Evolutionary conservation across 495 filamentous ascomycete genomes (phyloP), one percentile per base, ranked within the genome.

Genomic region (Neurospora sp.): DNA sequence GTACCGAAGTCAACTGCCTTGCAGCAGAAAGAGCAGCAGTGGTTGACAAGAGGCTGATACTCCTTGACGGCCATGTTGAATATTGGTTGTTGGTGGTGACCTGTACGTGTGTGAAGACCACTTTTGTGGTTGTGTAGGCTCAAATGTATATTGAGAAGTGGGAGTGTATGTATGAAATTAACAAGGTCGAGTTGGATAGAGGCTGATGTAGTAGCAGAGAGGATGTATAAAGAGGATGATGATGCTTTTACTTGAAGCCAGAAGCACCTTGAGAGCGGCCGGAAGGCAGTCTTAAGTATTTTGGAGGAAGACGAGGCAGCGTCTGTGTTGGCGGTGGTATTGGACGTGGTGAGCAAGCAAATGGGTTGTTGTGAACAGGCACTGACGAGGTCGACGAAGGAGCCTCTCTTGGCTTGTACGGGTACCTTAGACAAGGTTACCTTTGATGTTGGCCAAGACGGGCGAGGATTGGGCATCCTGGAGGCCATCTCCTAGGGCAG

Each of bases 21-120:
- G 83, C 84, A 86, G 82, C 84, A 86, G 73, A 83, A 86, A 35
- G 83, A 83, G 84, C 84, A 86, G 82, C 84, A 86, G 70, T 83
- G 73, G 80, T 85, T 79, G 80, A 86, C 84, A 71, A 84, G 83
- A 74, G 82, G 79, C 73, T 83, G 77, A 74, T 73, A 76, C 74
- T 84, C 84, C 73, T 81, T 79, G 80, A 83, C 80, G 77, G 81
- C 82, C 84, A 86, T 86, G 73, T 74, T 79, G 79, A 74, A 40
- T 12, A 59, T 37, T 42, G 27, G 38, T 68, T 18, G 70, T 71
- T 44, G 46, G 46, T 68, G 10, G 20, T 68, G 40, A 53, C 31
- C 7, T 71, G 59, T 41, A 22, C 31, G n/a, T 39, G 42, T 31
- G 8, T 69, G 38, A 12, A 66, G 27, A 35, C 53, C 18, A 59